Evolutionary conservation across 2,329 filamentous ascomycete genomes (phyloP), one percentile per base, ranked within the genome.

Genomic region (Zasmidium cellare): DNA sequence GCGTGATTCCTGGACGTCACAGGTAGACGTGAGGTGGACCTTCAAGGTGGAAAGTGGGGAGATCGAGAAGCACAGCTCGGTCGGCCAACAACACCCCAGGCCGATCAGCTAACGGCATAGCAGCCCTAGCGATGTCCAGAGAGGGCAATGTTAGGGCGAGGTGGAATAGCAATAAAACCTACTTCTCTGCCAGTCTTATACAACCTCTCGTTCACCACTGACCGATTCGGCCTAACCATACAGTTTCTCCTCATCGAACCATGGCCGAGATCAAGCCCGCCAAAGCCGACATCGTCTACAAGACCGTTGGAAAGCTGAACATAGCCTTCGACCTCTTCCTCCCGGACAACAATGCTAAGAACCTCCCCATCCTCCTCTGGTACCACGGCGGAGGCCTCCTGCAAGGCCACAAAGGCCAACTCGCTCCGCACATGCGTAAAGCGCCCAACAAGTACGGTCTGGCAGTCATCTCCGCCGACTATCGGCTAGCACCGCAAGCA

Each of bases 401-500:
- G 11, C 69, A 72, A 65, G 69, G 68, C 19, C 59, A 64, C 20
- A 62, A 69, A 11, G 52, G 53, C 3, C 49, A 46, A 31, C 52
- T 69, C 14, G 53, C 69, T 3, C 66, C 68, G n/a, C 65, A 66
- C 58, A 64, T 72, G 62, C 60, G 65, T 9, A 56, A 56, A 2
- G 66, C 65, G 20, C 56, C 67, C 14, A n/a, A 55, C 3, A 62
- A 63, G 19, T 63, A 70, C 58, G 61, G 65, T 22, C 44, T 67
- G 20, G 67, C 67, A 22, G 47, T 69, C 50, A 58, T 71, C n/a
- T 67, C 67, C 1, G 69, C 69, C 46, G 69, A 72, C 60, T 72
- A 72, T 51, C 67, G 69, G 19, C 61, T 72, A 7, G 69, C 69
- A 18, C 69, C 71, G 48, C 69, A 73, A 60, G 61, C 69, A 35